Base-by-base conservation (phyloP, 495 filamentous ascomycete species). In the Aspergillus incahuasiensis region DNA sequence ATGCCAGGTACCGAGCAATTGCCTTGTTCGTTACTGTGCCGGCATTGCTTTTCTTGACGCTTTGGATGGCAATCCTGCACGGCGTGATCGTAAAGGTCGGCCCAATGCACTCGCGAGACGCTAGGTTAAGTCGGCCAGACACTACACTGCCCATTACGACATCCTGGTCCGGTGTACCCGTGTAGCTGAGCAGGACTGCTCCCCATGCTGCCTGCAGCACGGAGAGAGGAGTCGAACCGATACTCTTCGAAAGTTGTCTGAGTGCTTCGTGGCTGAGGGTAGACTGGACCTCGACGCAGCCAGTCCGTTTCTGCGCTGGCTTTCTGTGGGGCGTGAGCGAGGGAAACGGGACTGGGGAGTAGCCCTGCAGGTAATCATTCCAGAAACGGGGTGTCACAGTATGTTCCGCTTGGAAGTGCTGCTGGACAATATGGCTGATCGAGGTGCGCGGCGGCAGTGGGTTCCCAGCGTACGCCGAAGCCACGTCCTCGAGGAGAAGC, bases 11-110 rank as follows among this genome's bases (percentile, higher is more conserved):
- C 3, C 56, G 64, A 22, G 54, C 45, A 21, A 64, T 49, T 44
- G 59, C 58, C 9, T 53, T 34, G 34, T 67, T 64, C 1, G 61
- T 64, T 52, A 53, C 25, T 8, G 25, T 3, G 12, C 15, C 25
- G 16, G 38, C 32, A 2, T 55, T 24, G 1, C 62, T 39, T 38
- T 60, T 28, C 6, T 55, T 42, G 6, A 64, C 21, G n/a, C n/a
- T n/a, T n/a, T n/a, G n/a, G n/a, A n/a, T n/a, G n/a, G 59, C 44
- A 18, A 67, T 56, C 46, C 61, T 48, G 59, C 84, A 84, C 1
- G 89, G 89, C 0, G 91, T 68, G 0, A 86, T 90, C 63, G 91
- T 92, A 72, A 92, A 90, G 6, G 90, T 65, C 2, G 89, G 89
- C 0, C 89, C 89, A 39, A 88, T 79, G 15, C 83, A 76, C 1